Evolutionary conservation across 2,329 filamentous ascomycete genomes (phyloP), one percentile per base, ranked within the genome.

Genomic region (Xylaria sp.): DNA sequence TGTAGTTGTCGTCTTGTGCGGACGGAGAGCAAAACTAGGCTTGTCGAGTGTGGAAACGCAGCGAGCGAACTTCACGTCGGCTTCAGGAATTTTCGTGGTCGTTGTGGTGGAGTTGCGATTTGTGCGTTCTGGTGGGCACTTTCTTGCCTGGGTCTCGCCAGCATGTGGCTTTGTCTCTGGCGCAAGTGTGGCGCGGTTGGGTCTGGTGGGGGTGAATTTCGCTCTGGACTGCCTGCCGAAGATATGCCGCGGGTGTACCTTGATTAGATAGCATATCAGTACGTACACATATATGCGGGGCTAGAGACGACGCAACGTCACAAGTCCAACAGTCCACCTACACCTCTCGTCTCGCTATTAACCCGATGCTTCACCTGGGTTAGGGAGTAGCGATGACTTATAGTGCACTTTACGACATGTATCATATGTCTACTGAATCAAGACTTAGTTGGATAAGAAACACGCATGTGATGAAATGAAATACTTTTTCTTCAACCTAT

Each of bases 191-290:
- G 36, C 39, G n/a, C 18, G 18, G 36, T 7, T 20, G 12, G 25
- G 15, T 43, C 36, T 30, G 7, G 34, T 2, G 50, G 28, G 7
- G 20, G 20, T 41, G 15, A 8, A 25, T 39, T 39, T 83, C 87
- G 93, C 34, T 90, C 18, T 90, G 95, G 94, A n/a, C n/a, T 62
- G 10, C n/a, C 28, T 56, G 41, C 67, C 67, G 67, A 69, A 36
- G 45, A 69, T 63, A 55, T 59, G 36, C 67, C 67, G 64, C n/a
- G n/a, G n/a, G n/a, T n/a, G n/a, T 34, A 12, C 1, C 10, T 20
- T 20, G 32, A 34, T 18, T 8, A 39, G 6, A 28, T 57, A 25
- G 15, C 10, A 13, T 46, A 25, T 13, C 23, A 46, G 12, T 28
- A 18, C 10, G 15, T 28, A 7, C 4, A 28, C 5, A 48, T 5